Evolutionary conservation across 169 alveolate genomes (phyloP).

Genomic region (Eimeria acervulina): DNA sequence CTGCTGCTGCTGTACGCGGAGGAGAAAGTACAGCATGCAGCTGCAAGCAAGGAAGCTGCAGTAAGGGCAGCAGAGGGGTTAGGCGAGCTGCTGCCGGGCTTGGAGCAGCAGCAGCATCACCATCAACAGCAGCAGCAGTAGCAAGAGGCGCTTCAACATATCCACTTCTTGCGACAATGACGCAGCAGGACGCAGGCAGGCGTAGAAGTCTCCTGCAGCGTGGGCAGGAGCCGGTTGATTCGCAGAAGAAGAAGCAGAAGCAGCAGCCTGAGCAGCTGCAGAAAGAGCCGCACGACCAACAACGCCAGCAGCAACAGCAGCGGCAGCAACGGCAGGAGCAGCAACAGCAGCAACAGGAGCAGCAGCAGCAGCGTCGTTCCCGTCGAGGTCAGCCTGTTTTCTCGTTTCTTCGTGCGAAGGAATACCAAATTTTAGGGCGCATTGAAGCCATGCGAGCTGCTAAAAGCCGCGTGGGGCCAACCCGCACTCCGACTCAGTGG

Average conservation of each 20-base stretch:
- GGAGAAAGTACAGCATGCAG: neutral
- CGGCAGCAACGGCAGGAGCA: neutral
- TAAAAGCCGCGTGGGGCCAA: constrained; percentile 12
- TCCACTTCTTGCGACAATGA: neutral
- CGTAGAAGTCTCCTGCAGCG: neutral
- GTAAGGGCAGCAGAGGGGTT: neutral
- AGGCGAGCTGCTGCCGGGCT: neutral
- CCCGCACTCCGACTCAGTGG: neutral
- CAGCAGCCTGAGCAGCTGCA: neutral
- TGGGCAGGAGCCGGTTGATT: too few relatives aligned
- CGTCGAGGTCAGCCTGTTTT: constrained; percentile 1
- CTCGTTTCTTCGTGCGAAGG: neutral
- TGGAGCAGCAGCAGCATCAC: neutral
- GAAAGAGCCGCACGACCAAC: neutral
- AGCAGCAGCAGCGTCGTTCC: neutral
- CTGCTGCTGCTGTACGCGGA: neutral
- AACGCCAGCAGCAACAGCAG: constrained; percentile 12
- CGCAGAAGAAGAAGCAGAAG: neutral
- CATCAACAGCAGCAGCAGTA: neutral
- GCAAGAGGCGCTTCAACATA: neutral
- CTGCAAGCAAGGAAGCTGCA: neutral
- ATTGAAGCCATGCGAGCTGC: neutral
- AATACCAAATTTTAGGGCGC: neutral
- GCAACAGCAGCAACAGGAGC: constrained; percentile 20
- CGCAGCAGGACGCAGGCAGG: neutral